These are phyloP conservation scores for Pyrus bretschneideri DNA, from an alignment of 306 rosid genomes.

Conservation along the genomic window DNA sequence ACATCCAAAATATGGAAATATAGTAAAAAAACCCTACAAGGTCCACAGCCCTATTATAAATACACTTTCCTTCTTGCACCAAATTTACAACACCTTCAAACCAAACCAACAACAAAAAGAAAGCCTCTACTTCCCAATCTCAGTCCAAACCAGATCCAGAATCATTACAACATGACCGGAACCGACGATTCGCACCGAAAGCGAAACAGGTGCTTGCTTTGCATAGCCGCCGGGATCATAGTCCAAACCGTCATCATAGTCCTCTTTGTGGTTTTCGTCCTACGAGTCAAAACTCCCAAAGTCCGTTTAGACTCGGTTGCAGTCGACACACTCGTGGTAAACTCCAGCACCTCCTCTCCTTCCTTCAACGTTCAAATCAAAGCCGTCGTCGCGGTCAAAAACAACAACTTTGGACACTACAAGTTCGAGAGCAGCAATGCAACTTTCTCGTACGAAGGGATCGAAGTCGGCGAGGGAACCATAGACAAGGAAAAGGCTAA, in stretches of 20 bases:
- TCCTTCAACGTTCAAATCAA: constrained; percentile 13
- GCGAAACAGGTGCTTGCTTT: constrained; percentile 15
- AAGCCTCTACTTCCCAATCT: not conserved
- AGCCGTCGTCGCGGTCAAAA: constrained; percentile 18
- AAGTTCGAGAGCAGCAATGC: constrained; percentile 22
- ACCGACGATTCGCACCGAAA: not conserved
- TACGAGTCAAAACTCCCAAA: constrained; percentile 26
- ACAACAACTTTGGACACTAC: constrained; percentile 29
- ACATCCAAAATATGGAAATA: too few species aligned
- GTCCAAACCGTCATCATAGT: constrained; percentile 10
- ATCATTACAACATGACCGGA: not conserved
- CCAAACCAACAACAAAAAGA: not conserved
- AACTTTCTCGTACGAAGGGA: constrained; percentile 19
- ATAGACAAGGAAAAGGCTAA: constrained; percentile 11
- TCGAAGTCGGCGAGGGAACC: constrained; percentile 16
- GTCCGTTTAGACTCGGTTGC: constrained; percentile 21
- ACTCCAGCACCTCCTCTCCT: constrained; percentile 5
- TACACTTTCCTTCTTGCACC: not conserved
- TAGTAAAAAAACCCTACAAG: not conserved
- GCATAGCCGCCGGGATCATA: constrained; percentile 10
- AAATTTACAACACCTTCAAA: not conserved
- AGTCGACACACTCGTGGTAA: not conserved
- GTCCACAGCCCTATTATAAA: not conserved
- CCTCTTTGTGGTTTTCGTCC: constrained; percentile 13
- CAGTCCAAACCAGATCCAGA: not conserved